A percentile compares a stretch with the other conserved stretches of the same genome.
phyloP scores from a whole-genome alignment of 2,329 filamentous ascomycete genomes.

The Cladophialophora exuberans region DNA sequence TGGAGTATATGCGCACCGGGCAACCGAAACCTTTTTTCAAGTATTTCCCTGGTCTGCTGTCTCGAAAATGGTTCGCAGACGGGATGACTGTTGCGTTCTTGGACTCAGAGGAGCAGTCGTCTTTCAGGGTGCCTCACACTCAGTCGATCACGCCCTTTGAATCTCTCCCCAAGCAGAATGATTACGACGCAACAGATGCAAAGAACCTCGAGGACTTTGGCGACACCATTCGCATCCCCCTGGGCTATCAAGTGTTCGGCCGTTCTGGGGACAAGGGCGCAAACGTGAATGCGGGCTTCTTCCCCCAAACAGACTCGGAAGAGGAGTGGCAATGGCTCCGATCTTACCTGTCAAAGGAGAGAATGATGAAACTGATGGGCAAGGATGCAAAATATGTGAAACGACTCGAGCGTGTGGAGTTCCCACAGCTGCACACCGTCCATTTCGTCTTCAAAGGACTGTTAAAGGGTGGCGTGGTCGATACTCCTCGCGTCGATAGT shows the following conservation, averaged over 20 bases:
- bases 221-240: slow-evolving; percentile 33
- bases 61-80: too few species aligned
- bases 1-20: too few species aligned
- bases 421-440: slow-evolving; percentile 19
- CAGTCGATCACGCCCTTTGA: too few species aligned
- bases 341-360: slow-evolving; percentile 16
- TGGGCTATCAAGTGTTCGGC: slow-evolving; percentile 43
- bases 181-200: slow-evolving; percentile 30
- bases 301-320: slow-evolving; percentile 40
- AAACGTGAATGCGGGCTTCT: slow-evolving; percentile 53
- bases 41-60: too few species aligned
- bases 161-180: too few species aligned
- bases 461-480: slow-evolving; percentile 21
- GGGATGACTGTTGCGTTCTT: too few species aligned
- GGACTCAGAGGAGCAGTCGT: too few species aligned
- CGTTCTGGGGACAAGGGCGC: slow-evolving; percentile 50
- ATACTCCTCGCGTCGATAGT: too few species aligned
- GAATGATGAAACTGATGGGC: slow-evolving; percentile 23
- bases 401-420: slow-evolving; percentile 23
- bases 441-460: slow-evolving; percentile 26
- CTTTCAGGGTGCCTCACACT: slow-evolving; percentile 23
- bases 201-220: slow-evolving; percentile 31
- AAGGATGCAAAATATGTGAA: slow-evolving; percentile 16
- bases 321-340: slow-evolving; percentile 52
- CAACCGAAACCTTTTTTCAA: too few species aligned